Percentiles rank a stretch among this genome's conserved stretches.
These are phyloP conservation scores for Plasmodium gallinaceum DNA, from an alignment of 169 alveolate species.

Conservation along the genomic window DNA sequence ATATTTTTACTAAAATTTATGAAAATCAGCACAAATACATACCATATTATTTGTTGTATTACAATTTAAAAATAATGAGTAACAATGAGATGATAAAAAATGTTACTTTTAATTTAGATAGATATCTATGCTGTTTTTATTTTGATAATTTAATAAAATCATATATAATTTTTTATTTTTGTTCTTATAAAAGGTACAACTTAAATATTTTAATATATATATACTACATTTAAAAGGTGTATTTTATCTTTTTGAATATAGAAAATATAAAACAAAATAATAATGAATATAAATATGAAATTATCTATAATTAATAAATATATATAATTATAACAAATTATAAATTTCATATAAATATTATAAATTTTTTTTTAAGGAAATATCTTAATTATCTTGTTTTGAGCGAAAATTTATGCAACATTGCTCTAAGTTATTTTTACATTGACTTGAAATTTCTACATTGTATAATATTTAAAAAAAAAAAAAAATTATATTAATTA, in stretches of 20 bases:
- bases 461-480: constrained; percentile 18
- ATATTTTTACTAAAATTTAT: constrained; percentile 62
- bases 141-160: constrained; percentile 51
- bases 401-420: constrained; percentile 49
- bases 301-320: neutral
- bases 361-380: constrained; percentile 40
- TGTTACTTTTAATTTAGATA: neutral
- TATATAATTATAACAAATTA: neutral
- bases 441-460: constrained; percentile 34
- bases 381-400: constrained; percentile 27
- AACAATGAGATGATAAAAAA: neutral
- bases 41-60: constrained; percentile 47
- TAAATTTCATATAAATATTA: neutral
- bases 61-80: constrained; percentile 33
- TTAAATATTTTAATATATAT: neutral
- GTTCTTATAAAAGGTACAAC: constrained; percentile 49
- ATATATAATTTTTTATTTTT: constrained; percentile 25
- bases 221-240: too few species aligned
- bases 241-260: too few species aligned
- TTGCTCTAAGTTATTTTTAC: constrained; percentile 32
- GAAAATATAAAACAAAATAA: neutral
- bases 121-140: constrained; percentile 21
- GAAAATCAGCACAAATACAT: constrained; percentile 24
- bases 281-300: neutral
- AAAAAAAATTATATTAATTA: neutral